Evolutionary conservation across 371 early-diverging fungal genomes (phyloP).

Genomic region (Mortierella sp.): DNA sequence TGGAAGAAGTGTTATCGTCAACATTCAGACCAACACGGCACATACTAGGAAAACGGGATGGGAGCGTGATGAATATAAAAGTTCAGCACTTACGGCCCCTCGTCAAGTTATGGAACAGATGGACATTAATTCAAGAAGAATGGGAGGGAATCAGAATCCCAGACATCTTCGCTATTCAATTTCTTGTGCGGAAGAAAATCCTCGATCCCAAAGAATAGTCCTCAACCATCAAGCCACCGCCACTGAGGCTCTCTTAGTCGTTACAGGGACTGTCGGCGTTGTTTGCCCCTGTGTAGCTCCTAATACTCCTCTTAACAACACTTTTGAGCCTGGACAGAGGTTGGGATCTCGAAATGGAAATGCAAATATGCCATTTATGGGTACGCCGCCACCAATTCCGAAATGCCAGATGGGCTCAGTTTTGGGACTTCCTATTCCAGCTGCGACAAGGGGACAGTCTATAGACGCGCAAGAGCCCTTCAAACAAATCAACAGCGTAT

Average conservation of each 20-base stretch:
- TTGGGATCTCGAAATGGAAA: background rate
- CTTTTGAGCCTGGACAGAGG: background rate
- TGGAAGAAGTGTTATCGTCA: conserved; percentile 6
- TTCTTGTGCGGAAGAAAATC: conserved; percentile 35
- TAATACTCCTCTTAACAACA: background rate
- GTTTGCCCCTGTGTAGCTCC: background rate
- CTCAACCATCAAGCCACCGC: conserved; percentile 12
- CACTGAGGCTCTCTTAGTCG: background rate
- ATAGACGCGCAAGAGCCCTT: conserved; percentile 6
- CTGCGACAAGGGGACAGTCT: conserved; percentile 17
- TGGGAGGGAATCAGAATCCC: conserved; percentile 3
- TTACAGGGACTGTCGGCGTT: background rate
- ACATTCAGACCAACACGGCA: background rate
- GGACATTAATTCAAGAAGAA: background rate
- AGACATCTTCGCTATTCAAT: conserved; percentile 27
- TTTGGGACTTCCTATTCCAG: conserved; percentile 6
- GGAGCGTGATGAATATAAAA: conserved; percentile 28
- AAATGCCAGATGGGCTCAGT: conserved; percentile 19
- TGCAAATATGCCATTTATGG: background rate
- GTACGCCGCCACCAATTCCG: conserved; percentile 21
- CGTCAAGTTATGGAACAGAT: background rate
- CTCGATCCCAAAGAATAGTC: conserved; percentile 15
- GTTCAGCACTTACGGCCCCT: conserved; percentile 19
- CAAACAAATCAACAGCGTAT: conserved; percentile 9
- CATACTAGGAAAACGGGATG: conserved; percentile 9